A percentile compares a stretch with the other conserved stretches of the same genome.
phyloP scores from a whole-genome alignment of 257 asterid genomes.

The Solanum virginianum region DNA sequence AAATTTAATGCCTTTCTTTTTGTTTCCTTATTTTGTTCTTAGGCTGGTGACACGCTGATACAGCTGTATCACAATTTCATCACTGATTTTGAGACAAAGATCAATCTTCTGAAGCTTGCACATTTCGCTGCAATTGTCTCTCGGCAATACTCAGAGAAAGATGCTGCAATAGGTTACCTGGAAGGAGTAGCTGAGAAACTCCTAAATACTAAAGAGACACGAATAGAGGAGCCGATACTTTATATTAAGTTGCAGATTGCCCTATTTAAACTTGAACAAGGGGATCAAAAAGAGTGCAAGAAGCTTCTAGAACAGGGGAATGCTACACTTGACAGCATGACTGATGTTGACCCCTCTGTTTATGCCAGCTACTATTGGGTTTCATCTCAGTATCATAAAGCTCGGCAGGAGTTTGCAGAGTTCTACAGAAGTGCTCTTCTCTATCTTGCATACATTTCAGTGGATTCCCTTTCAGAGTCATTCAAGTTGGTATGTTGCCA shows the following conservation, averaged over 20 bases:
- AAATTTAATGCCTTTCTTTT: constrained; percentile 1
- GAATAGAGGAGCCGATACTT: constrained; percentile 84
- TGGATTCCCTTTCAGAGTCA: constrained; percentile 75
- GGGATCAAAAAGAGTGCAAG: constrained; percentile 82
- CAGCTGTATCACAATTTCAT: constrained; percentile 89
- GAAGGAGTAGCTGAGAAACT: constrained; percentile 92
- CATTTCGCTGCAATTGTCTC: constrained; percentile 90
- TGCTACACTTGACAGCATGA: constrained; percentile 87
- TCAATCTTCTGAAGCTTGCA: constrained; percentile 95
- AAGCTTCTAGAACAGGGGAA: constrained; percentile 82
- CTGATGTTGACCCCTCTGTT: constrained; percentile 95
- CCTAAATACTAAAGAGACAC: constrained; percentile 60
- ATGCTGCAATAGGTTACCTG: constrained; percentile 66
- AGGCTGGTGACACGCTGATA: constrained; percentile 92
- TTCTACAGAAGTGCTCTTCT: constrained; percentile 93
- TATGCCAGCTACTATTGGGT: constrained; percentile 93
- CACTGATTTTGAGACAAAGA: constrained; percentile 90
- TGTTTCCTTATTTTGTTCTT: constrained; percentile 7
- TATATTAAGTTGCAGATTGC: constrained; percentile 86
- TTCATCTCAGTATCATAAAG: constrained; percentile 77
- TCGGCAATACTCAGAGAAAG: constrained; percentile 72
- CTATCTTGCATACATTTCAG: constrained; percentile 83
- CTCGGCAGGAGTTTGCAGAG: constrained; percentile 84
- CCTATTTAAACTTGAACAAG: constrained; percentile 68
- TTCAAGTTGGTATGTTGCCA: constrained; percentile 68